Base-by-base conservation (phyloP, 225 moss, liverwort and hornwort species). In the Marchantia paleacea region DNA sequence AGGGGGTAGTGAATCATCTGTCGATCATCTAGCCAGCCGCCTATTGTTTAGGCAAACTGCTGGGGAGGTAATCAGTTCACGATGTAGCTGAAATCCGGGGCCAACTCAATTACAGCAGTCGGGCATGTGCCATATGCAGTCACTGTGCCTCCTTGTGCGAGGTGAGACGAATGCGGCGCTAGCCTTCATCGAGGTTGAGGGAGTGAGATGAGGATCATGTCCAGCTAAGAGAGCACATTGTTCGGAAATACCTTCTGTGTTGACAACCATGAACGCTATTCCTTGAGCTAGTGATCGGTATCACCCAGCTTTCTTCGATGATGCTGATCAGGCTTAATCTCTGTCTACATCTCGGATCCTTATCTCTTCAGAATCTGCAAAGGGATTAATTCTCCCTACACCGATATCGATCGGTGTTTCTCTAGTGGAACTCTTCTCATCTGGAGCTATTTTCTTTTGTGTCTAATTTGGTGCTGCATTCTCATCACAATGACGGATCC, bases 401-500 rank as follows among this genome's bases (percentile, higher is more conserved):
- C 0, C 10, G n/a, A 65, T 10, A 39, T 65, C 65, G n/a, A 11
- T 65, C 65, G 26, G 65, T 63, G 65, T 65, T 20, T 65, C 25
- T 65, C 65, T 5, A 3, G 10, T 24, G 26, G 65, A 11, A 10
- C 19, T 10, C 26, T 22, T 65, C 65, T 65, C 26, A 11, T 65
- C n/a, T 24, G 65, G 20, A 9, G 58, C 58, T 20, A 15, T 4
- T 9, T 58, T 58, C 18, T 12, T 20, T 19, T 58, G 58, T 58
- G 39, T 39, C 39, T 39, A 5, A 39, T 39, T 57, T 57, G 8
- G 57, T 64, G 64, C 64, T 64, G 20, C 64, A 64, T 64, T n/a
- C 64, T 64, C 64, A 30, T 31, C 30, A 30, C 29, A 30, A 69
- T 69, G 69, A 26, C 69, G 69, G 69, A 69, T 47, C 69, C 69